Percentiles rank a stretch among this genome's conserved stretches.
Evolutionary conservation across 495 filamentous ascomycete genomes (phyloP).

Genomic region (Penicillium longicatenatum): DNA sequence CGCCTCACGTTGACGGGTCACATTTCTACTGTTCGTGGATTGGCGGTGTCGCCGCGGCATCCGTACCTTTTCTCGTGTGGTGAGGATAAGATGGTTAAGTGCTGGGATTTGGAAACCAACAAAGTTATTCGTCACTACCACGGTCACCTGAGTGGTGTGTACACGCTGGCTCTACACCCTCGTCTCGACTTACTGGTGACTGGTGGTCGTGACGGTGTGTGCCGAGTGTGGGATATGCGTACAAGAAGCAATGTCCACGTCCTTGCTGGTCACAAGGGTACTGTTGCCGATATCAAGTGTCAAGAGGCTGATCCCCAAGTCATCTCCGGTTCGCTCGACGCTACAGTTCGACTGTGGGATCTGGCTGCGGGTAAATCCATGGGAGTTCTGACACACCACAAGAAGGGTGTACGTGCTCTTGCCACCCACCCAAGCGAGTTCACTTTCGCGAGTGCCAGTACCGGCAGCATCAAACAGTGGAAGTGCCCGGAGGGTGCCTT

Average conservation of each 20-base stretch:
- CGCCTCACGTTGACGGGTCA: conserved; percentile 92
- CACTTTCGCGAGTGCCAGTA: conserved; percentile 91
- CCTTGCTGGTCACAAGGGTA: conserved; percentile 83
- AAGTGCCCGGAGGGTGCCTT: conserved; percentile 98
- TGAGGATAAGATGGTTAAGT: conserved; percentile 99
- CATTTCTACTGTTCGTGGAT: conserved; percentile 91
- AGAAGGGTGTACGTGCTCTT: conserved; percentile 90
- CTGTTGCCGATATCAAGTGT: conserved; percentile 84
- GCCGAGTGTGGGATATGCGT: conserved; percentile 98
- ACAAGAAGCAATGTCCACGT: conserved; percentile 95
- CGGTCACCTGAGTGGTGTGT: conserved; percentile 95
- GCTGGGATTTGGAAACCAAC: conserved; percentile 98
- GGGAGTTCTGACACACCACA: conserved; percentile 96
- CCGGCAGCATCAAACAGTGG: conserved; percentile 98
- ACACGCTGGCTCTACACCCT: conserved; percentile 87
- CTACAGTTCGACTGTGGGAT: conserved; percentile 94
- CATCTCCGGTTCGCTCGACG: conserved; percentile 87
- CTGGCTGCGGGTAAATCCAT: conserved; percentile 94
- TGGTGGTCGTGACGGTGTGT: conserved; percentile 91
- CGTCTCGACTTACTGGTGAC: conserved; percentile 94
- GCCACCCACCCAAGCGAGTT: conserved; percentile 89
- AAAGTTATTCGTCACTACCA: conserved; percentile 99
- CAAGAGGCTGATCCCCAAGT: conserved; percentile 97
- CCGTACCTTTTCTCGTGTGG: conserved; percentile 98
- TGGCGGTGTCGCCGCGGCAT: conserved; percentile 91